Conservation (phyloP, 2,329 filamentous ascomycete species). For the Aspergillus ibericus region DNA sequence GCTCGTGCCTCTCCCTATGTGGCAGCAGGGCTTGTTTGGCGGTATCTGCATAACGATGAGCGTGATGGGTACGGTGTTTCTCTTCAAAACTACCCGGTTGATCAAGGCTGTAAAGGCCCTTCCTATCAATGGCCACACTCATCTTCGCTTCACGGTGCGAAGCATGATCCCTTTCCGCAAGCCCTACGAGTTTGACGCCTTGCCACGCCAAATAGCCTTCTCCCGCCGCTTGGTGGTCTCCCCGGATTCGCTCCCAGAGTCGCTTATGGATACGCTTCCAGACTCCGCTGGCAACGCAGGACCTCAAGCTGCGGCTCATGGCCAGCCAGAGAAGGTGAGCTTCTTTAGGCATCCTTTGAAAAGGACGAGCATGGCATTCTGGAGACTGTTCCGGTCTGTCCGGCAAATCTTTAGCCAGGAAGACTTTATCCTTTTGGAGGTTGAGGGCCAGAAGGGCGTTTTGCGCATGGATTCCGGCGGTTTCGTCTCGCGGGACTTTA, state of each 20-base stretch:
- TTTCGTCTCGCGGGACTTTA: slow-evolving; percentile 36
- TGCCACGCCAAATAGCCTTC: slow-evolving; percentile 37
- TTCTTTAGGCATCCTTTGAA: slow-evolving; percentile 37
- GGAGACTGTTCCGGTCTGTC: slow-evolving; percentile 35
- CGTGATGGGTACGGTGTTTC: slow-evolving; percentile 60
- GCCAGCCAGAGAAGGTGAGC: slow-evolving; percentile 18
- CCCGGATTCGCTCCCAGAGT: slow-evolving; percentile 20
- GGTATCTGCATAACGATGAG: slow-evolving; percentile 61
- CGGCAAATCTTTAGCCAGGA: slow-evolving; percentile 43
- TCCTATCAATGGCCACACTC: slow-evolving; percentile 29
- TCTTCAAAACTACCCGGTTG: slow-evolving; percentile 58
- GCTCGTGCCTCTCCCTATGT: slow-evolving; percentile 54
- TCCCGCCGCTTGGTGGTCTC: slow-evolving; percentile 34
- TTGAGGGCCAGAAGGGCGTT: slow-evolving; percentile 35
- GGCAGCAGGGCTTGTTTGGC: slow-evolving; percentile 59
- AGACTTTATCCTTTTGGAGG: slow-evolving; percentile 40
- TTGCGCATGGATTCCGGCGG: slow-evolving; percentile 42
- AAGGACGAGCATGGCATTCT: slow-evolving; percentile 31
- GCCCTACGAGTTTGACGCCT: slow-evolving; percentile 33
- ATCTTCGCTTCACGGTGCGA: slow-evolving; percentile 38
- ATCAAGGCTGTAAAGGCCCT: slow-evolving; percentile 60
- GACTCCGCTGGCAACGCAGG: slow-evolving; percentile 5
- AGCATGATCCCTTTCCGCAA: slow-evolving; percentile 41
- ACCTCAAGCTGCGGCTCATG: slow-evolving; percentile 9
- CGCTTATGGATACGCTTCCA: slow-evolving; percentile 15